Evolutionary conservation across 164 flowering plant species (phyloP).

Genomic region (Vitis rotundifolia): DNA sequence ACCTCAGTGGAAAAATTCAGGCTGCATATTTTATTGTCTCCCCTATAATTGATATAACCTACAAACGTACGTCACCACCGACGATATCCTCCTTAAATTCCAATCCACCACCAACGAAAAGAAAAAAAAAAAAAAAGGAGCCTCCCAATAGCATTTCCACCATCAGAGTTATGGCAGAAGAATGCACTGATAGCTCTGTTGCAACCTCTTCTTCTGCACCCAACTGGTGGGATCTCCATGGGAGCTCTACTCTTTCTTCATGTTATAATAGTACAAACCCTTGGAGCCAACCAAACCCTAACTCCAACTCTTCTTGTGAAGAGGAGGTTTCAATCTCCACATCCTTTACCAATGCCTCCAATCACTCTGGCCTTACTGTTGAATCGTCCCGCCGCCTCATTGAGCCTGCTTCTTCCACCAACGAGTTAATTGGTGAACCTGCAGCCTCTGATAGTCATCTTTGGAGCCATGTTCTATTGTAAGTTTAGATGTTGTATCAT

Average conservation of each 20-base stretch:
- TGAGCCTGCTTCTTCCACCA: conserved; percentile 27
- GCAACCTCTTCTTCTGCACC: conserved; percentile 43
- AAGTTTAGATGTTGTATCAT: conserved; percentile 23
- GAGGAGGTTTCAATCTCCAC: conserved; percentile 59
- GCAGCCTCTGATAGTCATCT: conserved; percentile 35
- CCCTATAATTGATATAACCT: conserved; percentile 28
- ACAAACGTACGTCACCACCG: conserved; percentile 29
- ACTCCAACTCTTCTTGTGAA: conserved; percentile 47
- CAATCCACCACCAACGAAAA: conserved; percentile 13
- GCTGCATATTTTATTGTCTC: conserved; percentile 59
- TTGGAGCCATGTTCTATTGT: conserved; percentile 58
- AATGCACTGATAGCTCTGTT: conserved; percentile 43
- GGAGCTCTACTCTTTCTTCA: conserved; percentile 31
- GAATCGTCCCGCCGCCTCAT: conserved; percentile 39
- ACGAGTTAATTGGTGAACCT: conserved; percentile 36
- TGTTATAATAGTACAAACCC: conserved; percentile 24
- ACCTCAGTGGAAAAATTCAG: conserved; percentile 47
- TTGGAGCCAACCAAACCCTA: conserved; percentile 42
- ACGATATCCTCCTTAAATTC: conserved; percentile 32
- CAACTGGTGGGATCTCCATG: conserved; percentile 49
- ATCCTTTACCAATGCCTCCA: conserved; percentile 52
- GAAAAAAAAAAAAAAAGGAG: conserved; percentile 5
- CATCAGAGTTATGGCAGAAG: conserved; percentile 41
- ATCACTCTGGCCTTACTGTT: conserved; percentile 44
- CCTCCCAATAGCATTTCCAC: neutral